phyloP scores from a whole-genome alignment of 768 basidiomycete species.

The Phylloporus sp. region DNA sequence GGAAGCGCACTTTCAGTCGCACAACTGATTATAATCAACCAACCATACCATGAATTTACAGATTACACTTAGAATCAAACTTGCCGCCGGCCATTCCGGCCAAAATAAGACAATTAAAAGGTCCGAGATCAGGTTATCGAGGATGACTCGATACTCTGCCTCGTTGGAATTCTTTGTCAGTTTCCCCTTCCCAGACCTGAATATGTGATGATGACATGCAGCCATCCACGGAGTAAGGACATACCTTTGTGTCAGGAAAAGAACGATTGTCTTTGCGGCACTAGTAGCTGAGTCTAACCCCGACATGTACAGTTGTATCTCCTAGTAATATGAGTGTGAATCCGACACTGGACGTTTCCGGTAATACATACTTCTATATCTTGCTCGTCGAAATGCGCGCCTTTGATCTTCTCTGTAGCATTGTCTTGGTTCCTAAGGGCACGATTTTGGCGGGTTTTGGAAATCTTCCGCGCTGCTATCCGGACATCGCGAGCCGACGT shows the following conservation, averaged over 20 bases:
- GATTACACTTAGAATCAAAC: slow-evolving; percentile 72
- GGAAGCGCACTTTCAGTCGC: not conserved
- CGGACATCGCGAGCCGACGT: slow-evolving; percentile 89
- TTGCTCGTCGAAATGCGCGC: slow-evolving; percentile 61
- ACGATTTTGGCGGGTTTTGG: slow-evolving; percentile 58
- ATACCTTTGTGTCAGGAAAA: slow-evolving; percentile 69
- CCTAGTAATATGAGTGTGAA: slow-evolving; percentile 37
- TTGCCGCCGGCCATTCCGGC: slow-evolving; percentile 97
- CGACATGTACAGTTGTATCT: slow-evolving; percentile 64
- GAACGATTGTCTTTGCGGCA: slow-evolving; percentile 79
- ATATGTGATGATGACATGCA: slow-evolving; percentile 1
- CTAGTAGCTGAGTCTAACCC: slow-evolving; percentile 80
- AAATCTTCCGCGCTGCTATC: slow-evolving; percentile 58
- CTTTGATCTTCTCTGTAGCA: slow-evolving; percentile 43
- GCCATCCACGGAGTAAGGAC: not conserved
- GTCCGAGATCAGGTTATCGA: slow-evolving; percentile 89
- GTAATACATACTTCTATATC: slow-evolving; percentile 51
- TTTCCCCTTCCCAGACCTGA: slow-evolving; percentile 81
- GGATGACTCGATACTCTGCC: slow-evolving; percentile 87
- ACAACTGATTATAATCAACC: not conserved
- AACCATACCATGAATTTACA: slow-evolving; percentile 78
- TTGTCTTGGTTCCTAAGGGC: slow-evolving; percentile 65
- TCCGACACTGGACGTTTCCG: not conserved
- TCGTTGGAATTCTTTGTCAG: slow-evolving; percentile 89
- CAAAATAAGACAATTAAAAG: slow-evolving; percentile 84